Conservation (phyloP, 2,329 filamentous ascomycete species). For the Fonsecaea erecta region DNA sequence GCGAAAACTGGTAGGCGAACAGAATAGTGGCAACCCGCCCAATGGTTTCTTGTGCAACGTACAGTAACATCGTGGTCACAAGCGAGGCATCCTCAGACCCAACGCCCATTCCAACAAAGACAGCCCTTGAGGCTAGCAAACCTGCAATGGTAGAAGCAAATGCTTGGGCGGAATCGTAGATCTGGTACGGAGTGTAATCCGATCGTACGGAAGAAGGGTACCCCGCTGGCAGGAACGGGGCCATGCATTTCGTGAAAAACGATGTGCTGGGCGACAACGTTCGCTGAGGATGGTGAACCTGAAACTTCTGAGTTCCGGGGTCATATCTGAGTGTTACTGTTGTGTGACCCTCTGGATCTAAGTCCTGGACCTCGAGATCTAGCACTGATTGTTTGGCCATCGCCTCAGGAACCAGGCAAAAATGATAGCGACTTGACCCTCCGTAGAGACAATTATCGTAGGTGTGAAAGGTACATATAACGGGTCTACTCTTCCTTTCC, state of each 20-base stretch:
- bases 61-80: slow-evolving; percentile 66
- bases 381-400: background rate
- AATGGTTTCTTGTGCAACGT: slow-evolving; percentile 79
- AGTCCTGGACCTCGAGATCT: slow-evolving; percentile 22
- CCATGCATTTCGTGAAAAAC: slow-evolving; percentile 51
- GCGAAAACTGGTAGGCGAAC: slow-evolving; percentile 81
- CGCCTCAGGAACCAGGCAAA: background rate
- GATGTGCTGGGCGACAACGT: slow-evolving; percentile 6
- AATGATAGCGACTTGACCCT: background rate
- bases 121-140: slow-evolving; percentile 78
- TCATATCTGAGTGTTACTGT: slow-evolving; percentile 15
- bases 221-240: slow-evolving; percentile 84
- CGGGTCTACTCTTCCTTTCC: background rate
- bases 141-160: slow-evolving; percentile 82
- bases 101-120: slow-evolving; percentile 75
- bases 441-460: background rate
- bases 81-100: slow-evolving; percentile 76
- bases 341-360: slow-evolving; percentile 21
- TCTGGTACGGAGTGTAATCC: slow-evolving; percentile 64
- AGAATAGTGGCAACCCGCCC: slow-evolving; percentile 82
- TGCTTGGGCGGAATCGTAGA: slow-evolving; percentile 74
- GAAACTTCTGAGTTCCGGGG: background rate
- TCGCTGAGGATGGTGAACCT: background rate
- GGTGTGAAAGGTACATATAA: background rate
- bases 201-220: slow-evolving; percentile 83